Base-by-base conservation (phyloP, 83 land plant species). In the Picea mariana region DNA sequence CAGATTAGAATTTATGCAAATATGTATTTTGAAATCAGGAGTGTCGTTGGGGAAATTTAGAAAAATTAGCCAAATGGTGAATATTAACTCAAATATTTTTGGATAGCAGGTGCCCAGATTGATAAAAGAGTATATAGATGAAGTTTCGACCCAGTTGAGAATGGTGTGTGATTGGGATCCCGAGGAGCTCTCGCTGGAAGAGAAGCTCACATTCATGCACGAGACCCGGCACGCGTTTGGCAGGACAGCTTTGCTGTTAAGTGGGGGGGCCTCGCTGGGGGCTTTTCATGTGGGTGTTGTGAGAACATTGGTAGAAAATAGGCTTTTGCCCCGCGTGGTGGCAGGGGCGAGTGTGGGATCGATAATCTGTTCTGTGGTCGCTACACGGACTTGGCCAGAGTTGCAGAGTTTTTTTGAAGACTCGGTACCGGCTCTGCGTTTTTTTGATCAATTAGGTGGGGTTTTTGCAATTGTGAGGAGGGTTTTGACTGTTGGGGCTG, bases 211-310 rank as follows among this genome's bases (percentile, higher is more conserved):
- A 18, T 96, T 98, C 76, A 91, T 98, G 89, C 97, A 95, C 69
- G 99, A 98, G 67, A 96, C 99, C 0, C 83, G 99, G 82, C 99
- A 98, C 79, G 97, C 94, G 7, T 98, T 98, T 82, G 99, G 99
- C n/a, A 88, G 99, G 59, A 98, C 99, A 9, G 99, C 99, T 0
- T 82, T 98, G 49, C 90, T 96, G 12, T 87, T 98, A 64, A 98
- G 99, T 80, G 99, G 99, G 15, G 99, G 99, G 55, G 97, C 99
- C 18, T 96, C 99, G 40, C 91, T 98, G n/a, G 99, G 99, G 67
- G 92, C 99, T 12, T 98, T 96, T 77, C 99, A 98, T 82, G 90
- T 93, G 0, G 99, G 99, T 16, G 99, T 98, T 8, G 99, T 94
- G 67, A 93, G 92, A 81, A 97, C 99, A 7, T 83, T 95, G 79